Base-by-base conservation (phyloP, 2,329 filamentous ascomycete species). In the Eurotiales sp. region DNA sequence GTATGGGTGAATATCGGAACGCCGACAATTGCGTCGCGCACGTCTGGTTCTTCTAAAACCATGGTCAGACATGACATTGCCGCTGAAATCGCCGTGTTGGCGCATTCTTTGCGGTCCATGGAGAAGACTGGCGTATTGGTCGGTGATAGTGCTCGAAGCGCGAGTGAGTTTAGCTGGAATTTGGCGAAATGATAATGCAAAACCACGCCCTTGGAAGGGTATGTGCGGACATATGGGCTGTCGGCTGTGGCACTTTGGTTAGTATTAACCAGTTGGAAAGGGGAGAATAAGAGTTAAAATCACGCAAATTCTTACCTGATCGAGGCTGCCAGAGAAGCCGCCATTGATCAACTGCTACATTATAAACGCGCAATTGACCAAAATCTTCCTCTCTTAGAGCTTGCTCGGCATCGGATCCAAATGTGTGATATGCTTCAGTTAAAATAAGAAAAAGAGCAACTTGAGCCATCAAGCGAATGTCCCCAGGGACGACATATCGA, bases 381-480 rank as follows among this genome's bases (percentile, higher is more conserved):
- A 77, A 72, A 51, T 81, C 79, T 2, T 74, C 72, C 17, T 76
- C 69, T 0, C 76, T 76, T 4, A 83, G 66, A 0, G 74, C 70
- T 23, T 79, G 74, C 15, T 79, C 76, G 0, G 70, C 76, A 45
- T 83, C 80, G 0, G 76, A 75, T 0, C 81, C 80, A 53, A 84
- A 83, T 0, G 80, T 82, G 67, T 58, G 77, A 65, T 60, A 82
- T 64, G 62, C 77, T 73, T 62, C 77, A n/a, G 77, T 76, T 56
- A 84, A 65, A n/a, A 83, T 82, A 17, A 77, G 75, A 51, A 84
- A 72, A 10, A 84, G 59, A 0, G 78, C 76, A 8, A 84, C 79
- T 56, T 84, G 81, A 30, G 79, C 81, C 47, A 80, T 68, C 0
- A 84, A 69, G 3, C 81, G 71, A 50, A 78, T 76, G 52, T 85